These are phyloP conservation scores for Aspergillus bertholletiae DNA, from an alignment of 495 filamentous ascomycete genomes.

Conservation along the genomic window DNA sequence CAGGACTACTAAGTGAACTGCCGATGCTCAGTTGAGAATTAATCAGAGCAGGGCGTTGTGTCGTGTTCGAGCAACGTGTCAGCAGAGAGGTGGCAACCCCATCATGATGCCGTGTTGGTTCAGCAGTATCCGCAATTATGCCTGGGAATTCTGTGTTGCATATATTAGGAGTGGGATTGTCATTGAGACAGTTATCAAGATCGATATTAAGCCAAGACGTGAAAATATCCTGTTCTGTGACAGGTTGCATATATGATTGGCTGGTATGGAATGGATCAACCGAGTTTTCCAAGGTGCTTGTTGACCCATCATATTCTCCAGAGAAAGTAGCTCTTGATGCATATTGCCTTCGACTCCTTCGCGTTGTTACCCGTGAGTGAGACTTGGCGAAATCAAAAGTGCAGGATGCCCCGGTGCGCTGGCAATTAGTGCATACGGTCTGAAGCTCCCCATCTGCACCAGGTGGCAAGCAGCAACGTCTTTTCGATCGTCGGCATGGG, in stretches of 20 bases:
- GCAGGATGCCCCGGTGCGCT: conserved; percentile 18
- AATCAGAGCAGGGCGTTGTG: background rate
- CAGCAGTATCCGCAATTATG: background rate
- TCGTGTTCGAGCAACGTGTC: background rate
- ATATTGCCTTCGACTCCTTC: background rate
- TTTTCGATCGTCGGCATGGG: conserved; percentile 23
- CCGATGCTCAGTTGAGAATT: background rate
- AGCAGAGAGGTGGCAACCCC: background rate
- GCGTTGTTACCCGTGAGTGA: background rate
- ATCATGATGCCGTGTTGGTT: background rate
- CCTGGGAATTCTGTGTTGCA: background rate
- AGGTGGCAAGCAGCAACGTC: conserved; percentile 18
- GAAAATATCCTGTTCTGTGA: background rate
- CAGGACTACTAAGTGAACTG: conserved; percentile 14
- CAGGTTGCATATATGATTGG: background rate
- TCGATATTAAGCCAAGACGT: background rate
- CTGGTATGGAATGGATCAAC: background rate
- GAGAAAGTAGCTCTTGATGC: background rate
- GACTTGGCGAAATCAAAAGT: conserved; percentile 22
- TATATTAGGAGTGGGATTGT: background rate
- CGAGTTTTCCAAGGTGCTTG: background rate
- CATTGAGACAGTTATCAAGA: background rate
- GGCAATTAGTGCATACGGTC: conserved; percentile 16
- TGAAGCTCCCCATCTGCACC: background rate
- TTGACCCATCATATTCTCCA: background rate